These are phyloP conservation scores for Phoma sp. DNA, from an alignment of 2,329 filamentous ascomycete genomes.

Conservation along the genomic window DNA sequence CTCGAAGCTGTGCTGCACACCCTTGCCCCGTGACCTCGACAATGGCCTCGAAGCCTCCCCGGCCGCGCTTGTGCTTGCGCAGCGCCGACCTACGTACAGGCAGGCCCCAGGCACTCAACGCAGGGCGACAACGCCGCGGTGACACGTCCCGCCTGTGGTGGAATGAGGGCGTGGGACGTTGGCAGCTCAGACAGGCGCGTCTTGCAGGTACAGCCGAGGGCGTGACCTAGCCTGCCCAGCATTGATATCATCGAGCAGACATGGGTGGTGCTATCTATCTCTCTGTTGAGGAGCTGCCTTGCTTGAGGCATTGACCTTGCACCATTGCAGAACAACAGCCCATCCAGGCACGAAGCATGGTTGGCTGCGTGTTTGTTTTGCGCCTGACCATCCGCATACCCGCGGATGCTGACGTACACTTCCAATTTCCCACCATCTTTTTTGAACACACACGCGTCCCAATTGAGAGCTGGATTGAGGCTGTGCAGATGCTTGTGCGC, in stretches of 20 bases:
- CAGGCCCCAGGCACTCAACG: constrained; percentile 1
- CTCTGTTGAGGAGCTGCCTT: background rate
- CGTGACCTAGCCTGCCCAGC: background rate
- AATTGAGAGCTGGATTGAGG: constrained; percentile 12
- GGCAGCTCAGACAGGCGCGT: constrained; percentile 4
- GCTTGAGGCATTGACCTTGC: background rate
- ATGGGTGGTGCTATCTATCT: background rate
- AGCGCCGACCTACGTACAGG: background rate
- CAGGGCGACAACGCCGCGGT: constrained; percentile 14
- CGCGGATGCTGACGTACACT: constrained; percentile 12
- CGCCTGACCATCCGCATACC: background rate
- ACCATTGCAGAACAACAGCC: background rate
- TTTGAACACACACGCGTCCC: background rate
- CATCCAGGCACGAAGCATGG: background rate
- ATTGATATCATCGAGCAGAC: background rate
- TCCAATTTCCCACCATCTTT: constrained; percentile 3
- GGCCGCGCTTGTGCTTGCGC: background rate
- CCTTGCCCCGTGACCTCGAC: constrained; percentile 1
- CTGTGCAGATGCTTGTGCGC: constrained; percentile 17
- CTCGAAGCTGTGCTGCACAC: background rate
- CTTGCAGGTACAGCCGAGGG: constrained; percentile 7
- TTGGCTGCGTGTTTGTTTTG: background rate
- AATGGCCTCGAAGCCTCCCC: background rate
- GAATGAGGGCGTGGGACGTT: constrained; percentile 9
- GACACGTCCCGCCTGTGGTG: constrained; percentile 13